Conservation (phyloP, 257 asterid genomes). For the Verbena officinalis region DNA sequence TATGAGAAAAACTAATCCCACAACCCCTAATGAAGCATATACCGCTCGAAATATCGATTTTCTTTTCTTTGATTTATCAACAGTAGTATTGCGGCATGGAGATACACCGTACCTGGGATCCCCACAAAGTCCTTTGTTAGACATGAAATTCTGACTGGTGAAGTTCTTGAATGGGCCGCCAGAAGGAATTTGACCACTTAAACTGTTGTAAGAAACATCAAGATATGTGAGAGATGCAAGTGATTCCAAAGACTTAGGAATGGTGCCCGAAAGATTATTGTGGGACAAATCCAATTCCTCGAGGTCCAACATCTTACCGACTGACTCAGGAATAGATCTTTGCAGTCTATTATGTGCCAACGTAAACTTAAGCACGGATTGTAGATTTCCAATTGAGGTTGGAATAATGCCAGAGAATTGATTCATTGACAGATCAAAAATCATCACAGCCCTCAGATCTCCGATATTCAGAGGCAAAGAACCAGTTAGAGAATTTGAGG, state of each 20-base stretch:
- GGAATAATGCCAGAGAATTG: conserved; percentile 23
- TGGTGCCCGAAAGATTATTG: conserved; percentile 25
- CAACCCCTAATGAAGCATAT: conserved; percentile 8
- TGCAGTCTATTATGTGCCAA: conserved; percentile 24
- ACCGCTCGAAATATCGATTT: background rate
- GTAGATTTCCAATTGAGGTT: conserved; percentile 1
- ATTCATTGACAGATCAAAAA: conserved; percentile 27
- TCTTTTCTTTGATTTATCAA: background rate
- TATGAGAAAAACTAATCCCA: background rate
- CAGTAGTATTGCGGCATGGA: background rate
- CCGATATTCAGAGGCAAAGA: conserved; percentile 12
- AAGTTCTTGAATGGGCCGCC: conserved; percentile 25
- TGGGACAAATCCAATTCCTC: conserved; percentile 17
- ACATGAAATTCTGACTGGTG: conserved; percentile 13
- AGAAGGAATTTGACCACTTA: conserved; percentile 27
- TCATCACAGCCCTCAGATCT: conserved; percentile 4
- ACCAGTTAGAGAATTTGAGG: conserved; percentile 25
- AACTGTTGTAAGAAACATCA: conserved; percentile 30
- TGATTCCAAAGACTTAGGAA: conserved; percentile 24
- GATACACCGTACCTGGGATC: conserved; percentile 5
- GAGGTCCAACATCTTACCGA: conserved; percentile 9
- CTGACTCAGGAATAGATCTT: conserved; percentile 28
- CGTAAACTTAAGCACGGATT: background rate
- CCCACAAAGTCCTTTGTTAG: conserved; percentile 1
- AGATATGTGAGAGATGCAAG: conserved; percentile 17